Base-by-base conservation (phyloP, 345 rosid genomes). In the Populus davidiana region DNA sequence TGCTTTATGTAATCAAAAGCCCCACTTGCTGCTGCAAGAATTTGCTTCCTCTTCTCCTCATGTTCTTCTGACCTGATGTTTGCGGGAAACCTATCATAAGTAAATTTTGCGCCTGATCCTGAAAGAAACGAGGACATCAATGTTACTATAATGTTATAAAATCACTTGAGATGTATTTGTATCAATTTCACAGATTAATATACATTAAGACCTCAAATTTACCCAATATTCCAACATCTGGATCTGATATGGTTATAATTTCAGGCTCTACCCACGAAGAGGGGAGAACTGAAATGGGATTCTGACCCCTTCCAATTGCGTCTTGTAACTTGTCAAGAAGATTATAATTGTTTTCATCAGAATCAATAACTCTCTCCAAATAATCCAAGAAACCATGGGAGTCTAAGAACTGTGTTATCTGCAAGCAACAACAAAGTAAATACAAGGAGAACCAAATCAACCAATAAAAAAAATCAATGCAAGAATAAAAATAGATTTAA, bases 271-370 rank as follows among this genome's bases (percentile, higher is more conserved):
- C 81, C 72, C 77, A 83, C 33, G 87, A 77, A 62, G 92, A 86
- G 67, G 97, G 95, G 75, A 96, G 84, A 87, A 91, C 80, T 20
- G 95, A 93, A 86, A 82, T 85, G 50, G 93, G 94, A 87, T 91
- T 92, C 80, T 96, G 98, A 85, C 96, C 97, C 89, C 98, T 93
- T 69, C 97, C 97, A 75, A 93, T 82, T 66, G 99, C 95, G 84
- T 96, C 99, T 88, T 93, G 98, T 85, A 92, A 87, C 87, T 89
- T 96, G 81, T 96, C 98, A 35, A 96, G 93, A 47, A 93, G 97
- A 88, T 93, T 90, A 84, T 81, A 82, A 81, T 82, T 85, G 79
- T 83, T 89, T 89, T 88, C 94, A 65, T 91, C 97, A 74, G 88
- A 88, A 81, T 90, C 87, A 50, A 85, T 77, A 67, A 90, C 89